These are phyloP conservation scores for Chrysanthemum seticuspe DNA, from an alignment of 129 eudicot genomes.

Conservation along the genomic window DNA sequence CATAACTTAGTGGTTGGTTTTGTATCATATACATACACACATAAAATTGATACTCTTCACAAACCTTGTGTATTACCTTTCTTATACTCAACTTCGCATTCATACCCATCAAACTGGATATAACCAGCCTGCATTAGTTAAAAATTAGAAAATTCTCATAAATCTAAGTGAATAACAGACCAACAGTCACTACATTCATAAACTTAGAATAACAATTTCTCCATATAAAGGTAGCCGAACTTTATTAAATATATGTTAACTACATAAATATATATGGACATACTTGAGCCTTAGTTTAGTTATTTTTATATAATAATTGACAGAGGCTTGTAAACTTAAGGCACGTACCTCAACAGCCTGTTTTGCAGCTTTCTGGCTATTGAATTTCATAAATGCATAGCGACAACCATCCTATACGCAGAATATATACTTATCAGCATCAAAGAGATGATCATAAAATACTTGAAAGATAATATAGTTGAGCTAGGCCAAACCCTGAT, in stretches of 20 bases:
- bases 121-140: slow-evolving; percentile 3
- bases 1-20: background rate
- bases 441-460: background rate
- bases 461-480: background rate
- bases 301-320: background rate
- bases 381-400: slow-evolving; percentile 31
- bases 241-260: background rate
- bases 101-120: slow-evolving; percentile 12
- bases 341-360: slow-evolving; percentile 24
- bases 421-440: background rate
- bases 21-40: background rate
- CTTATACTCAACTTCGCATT: slow-evolving; percentile 13
- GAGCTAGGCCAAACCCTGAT: slow-evolving; percentile 10
- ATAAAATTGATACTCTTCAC: slow-evolving; percentile 6
- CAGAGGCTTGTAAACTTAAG: background rate
- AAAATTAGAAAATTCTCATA: background rate
- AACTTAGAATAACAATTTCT: background rate
- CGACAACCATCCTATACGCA: slow-evolving; percentile 28
- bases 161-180: too few species aligned
- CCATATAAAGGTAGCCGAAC: background rate
- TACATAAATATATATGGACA: background rate
- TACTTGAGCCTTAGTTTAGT: background rate
- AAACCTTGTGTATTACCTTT: background rate
- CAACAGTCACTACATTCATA: background rate
- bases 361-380: slow-evolving; percentile 14